Conservation (phyloP, 768 basidiomycete genomes). For the Termitomyces bulborhizus region DNA sequence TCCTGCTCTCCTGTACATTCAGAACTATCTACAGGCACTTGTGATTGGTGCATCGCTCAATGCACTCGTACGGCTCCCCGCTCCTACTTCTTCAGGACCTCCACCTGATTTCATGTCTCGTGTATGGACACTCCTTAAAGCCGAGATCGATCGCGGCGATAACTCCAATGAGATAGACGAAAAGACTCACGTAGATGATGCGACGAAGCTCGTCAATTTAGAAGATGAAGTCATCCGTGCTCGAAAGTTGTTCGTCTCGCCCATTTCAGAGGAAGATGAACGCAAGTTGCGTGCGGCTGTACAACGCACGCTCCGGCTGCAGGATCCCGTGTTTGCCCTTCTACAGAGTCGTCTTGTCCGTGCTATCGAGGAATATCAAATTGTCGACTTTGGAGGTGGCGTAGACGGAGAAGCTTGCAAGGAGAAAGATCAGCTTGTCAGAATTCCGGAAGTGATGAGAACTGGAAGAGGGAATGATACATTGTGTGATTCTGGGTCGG, state of each 20-base stretch:
- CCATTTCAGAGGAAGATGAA: slow-evolving; percentile 39
- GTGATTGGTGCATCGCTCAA: slow-evolving; percentile 58
- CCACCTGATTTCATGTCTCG: slow-evolving; percentile 45
- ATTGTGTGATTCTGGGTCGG: background rate
- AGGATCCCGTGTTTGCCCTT: slow-evolving; percentile 62
- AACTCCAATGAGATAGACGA: background rate
- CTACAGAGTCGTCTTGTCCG: slow-evolving; percentile 52
- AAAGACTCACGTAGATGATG: background rate
- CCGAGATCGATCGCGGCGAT: slow-evolving; percentile 41
- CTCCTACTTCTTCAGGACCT: background rate
- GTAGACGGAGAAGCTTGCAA: no score
- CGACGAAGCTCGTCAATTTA: slow-evolving; percentile 59
- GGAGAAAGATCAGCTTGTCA: background rate
- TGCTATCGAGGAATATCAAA: slow-evolving; percentile 23
- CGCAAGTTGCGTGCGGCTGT: slow-evolving; percentile 50
- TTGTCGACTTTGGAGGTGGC: slow-evolving; percentile 1
- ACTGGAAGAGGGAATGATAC: slow-evolving; percentile 22
- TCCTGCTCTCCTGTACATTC: slow-evolving; percentile 48
- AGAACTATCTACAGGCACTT: slow-evolving; percentile 69
- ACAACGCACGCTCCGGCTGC: slow-evolving; percentile 51
- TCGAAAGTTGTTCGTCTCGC: slow-evolving; percentile 22
- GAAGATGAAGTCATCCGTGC: slow-evolving; percentile 69
- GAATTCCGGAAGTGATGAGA: slow-evolving; percentile 27
- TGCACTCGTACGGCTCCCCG: slow-evolving; percentile 40
- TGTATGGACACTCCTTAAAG: slow-evolving; percentile 58